Percentiles rank a stretch among this genome's conserved stretches.
phyloP scores from a whole-genome alignment of 2,329 filamentous ascomycete genomes.

The Clonostachys byssicola region DNA sequence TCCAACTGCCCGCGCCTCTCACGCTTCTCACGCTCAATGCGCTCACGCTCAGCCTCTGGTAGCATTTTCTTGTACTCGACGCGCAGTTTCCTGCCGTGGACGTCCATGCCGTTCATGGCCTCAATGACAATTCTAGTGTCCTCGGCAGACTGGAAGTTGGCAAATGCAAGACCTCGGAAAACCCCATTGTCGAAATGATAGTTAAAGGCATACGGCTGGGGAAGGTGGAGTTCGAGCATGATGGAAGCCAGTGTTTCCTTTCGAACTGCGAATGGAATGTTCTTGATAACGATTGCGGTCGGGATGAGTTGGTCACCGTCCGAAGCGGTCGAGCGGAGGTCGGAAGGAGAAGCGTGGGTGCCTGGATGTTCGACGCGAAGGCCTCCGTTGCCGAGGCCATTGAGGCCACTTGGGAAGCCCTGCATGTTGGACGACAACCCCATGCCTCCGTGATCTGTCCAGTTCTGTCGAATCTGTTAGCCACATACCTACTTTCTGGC shows the following conservation, averaged over 20 bases:
- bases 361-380: constrained; percentile 37
- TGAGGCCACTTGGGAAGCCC: constrained; percentile 25
- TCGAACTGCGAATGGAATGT: constrained; percentile 97
- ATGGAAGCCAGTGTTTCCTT: constrained; percentile 91
- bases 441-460: constrained; percentile 43
- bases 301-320: constrained; percentile 88
- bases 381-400: constrained; percentile 30
- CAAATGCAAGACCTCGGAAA: constrained; percentile 92
- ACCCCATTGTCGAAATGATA: constrained; percentile 99
- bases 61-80: constrained; percentile 99
- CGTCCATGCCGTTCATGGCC: constrained; percentile 89
- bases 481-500: neutral
- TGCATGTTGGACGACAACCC: constrained; percentile 33
- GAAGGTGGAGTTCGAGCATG: constrained; percentile 92
- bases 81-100: constrained; percentile 88
- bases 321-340: constrained; percentile 32
- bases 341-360: constrained; percentile 30
- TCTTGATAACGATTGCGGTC: constrained; percentile 98
- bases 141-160: constrained; percentile 94
- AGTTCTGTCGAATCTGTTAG: constrained; percentile 29
- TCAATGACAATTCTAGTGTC: constrained; percentile 93
- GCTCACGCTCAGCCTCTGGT: constrained; percentile 86
- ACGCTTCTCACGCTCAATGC: constrained; percentile 95
- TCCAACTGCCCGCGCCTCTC: constrained; percentile 94
- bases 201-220: constrained; percentile 97